Conservation (phyloP, 345 rosid species). For the Trapa incisa region DNA sequence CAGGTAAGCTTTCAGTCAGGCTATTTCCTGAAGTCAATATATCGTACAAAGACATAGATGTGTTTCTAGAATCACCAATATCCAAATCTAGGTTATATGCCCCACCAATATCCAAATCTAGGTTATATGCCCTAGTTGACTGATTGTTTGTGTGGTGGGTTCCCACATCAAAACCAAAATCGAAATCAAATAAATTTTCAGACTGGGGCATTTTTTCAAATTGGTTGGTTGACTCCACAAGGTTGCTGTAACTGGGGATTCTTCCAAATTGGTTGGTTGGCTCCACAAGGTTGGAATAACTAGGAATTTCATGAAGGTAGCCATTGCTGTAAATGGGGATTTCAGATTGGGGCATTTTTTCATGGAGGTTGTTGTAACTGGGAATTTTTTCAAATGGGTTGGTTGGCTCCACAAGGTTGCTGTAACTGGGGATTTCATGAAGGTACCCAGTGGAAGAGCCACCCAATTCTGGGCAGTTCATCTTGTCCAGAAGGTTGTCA, state of each 20-base stretch:
- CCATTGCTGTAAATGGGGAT: no score
- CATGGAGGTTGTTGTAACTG: no score
- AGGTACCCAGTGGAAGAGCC: no score
- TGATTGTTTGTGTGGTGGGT: neutral
- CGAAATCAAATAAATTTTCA: neutral
- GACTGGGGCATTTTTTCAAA: slow-evolving; percentile 1
- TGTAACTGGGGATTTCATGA: neutral
- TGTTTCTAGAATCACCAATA: neutral
- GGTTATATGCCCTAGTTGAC: neutral
- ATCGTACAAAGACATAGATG: slow-evolving; percentile 5
- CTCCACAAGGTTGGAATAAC: slow-evolving; percentile 1
- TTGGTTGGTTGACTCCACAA: slow-evolving; percentile 3
- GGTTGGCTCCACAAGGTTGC: slow-evolving; percentile 2
- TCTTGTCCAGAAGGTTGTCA: neutral
- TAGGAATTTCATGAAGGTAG: neutral
- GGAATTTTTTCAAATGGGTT: neutral
- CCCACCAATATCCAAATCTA: slow-evolving; percentile 3
- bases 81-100: slow-evolving; percentile 1
- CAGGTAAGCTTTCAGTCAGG: neutral
- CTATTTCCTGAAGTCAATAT: slow-evolving; percentile 5
- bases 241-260: neutral
- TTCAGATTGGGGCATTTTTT: slow-evolving; percentile 1
- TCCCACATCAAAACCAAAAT: neutral
- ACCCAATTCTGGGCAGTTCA: no score
- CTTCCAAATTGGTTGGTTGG: neutral